Evolutionary conservation across 2,329 filamentous ascomycete genomes (phyloP), one percentile per base, ranked within the genome.

Genomic region (Chaetomium sp.): DNA sequence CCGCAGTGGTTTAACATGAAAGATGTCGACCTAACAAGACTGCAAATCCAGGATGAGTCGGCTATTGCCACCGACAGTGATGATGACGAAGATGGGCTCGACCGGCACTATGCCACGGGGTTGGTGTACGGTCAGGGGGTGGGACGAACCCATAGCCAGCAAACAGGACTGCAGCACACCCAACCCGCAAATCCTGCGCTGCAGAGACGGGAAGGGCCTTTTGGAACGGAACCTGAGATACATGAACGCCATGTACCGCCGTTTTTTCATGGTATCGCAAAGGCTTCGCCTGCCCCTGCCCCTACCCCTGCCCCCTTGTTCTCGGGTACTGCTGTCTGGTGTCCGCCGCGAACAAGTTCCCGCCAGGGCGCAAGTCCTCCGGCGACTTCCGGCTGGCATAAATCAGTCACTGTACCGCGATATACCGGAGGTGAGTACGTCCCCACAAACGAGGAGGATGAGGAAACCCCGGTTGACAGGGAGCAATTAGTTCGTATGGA

Each of bases 401-500:
- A 47, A 9, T 4, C 7, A 16, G 16, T 33, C n/a, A 9, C 25
- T 13, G n/a, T n/a, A n/a, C 16, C 21, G 9, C 33, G 29, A 16
- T 47, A 33, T 13, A 45, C 47, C n/a, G 38, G 27, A 38, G 49
- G 61, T 64, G 53, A 31, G 58, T 16, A 55, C 9, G 7, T 12
- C 21, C 29, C 13, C 1, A 19, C 10, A 19, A 7, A 42, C 3
- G 27, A 47, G 27, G 25, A 60, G 21, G 33, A 55, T 3, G 49
- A 31, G 1, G 38, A 62, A 31, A 2, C 31, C 9, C 9, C n/a
- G 6, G 53, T 58, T 55, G 53, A 66, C 57, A 57, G 27, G 50
- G 38, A 55, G 29, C 38, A 60, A 38, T 47, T 57, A 60, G 60
- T 60, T n/a, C 60, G 64, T 25, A 63, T 60, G 50, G 57, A 66